Base-by-base conservation (phyloP, 2,329 filamentous ascomycete genomes). In the Aspergillus sp. region DNA sequence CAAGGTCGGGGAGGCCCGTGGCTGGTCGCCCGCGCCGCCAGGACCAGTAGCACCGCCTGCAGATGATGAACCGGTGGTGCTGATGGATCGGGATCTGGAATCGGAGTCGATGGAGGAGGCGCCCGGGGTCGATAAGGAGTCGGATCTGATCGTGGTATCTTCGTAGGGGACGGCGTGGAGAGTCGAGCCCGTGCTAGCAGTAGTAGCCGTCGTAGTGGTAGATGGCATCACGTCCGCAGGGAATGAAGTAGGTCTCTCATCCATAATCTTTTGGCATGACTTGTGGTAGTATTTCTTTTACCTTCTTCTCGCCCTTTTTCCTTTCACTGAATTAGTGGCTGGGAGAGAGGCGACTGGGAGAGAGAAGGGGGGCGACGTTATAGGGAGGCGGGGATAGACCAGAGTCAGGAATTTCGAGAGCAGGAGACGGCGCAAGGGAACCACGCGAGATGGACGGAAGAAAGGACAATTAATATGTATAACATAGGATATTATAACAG, bases 241-340 rank as follows among this genome's bases (percentile, higher is more conserved):
- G 39, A 61, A 54, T 48, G 61, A 61, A 56, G 57, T 54, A 56
- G 59, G 53, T 55, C 56, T 51, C 52, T 56, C 57, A 50, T 63
- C 59, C 51, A 54, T 58, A 62, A 67, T 66, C 62, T 65, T 57
- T 61, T 59, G 54, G 59, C 64, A 67, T 67, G 62, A 53, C 64
- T 65, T 61, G 54, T 22, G 4, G 22, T 5, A 33, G 1, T 25
- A 10, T 19, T 44, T 20, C 17, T 19, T 32, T 43, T 43, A 12
- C 23, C 19, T n/a, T 43, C 41, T 43, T 25, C 23, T 25, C 23
- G 9, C 23, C 10, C 25, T 25, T 43, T 22, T 15, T 43, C 15
- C 25, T 43, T 41, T 43, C 15, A 39, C 37, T 12, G 20, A n/a
- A 22, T 22, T 25, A 19, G 23, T 13, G 41, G 15, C 10, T 27